Evolutionary conservation across 257 asterid species (phyloP), one percentile per base, ranked within the genome.

Genomic region (Voacanga thouarsii): DNA sequence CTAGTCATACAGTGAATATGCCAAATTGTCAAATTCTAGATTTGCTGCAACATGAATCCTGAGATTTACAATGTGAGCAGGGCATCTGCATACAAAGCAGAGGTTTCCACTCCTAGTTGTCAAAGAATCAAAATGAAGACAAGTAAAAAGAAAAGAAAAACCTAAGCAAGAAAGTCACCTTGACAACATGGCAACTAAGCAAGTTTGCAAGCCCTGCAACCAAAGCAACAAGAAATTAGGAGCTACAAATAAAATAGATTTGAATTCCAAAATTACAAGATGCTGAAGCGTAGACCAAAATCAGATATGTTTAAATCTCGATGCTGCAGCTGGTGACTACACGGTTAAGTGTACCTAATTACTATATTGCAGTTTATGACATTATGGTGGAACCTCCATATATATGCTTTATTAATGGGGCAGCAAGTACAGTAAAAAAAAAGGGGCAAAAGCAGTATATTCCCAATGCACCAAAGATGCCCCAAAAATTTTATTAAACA

Each of bases 141-240:
- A 2, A 63, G 43, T 7, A 63, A 26, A 63, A 63, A 33, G 19
- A 64, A 64, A 64, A 12, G 18, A 15, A 28, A 6, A 63, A 65
- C 49, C 71, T 66, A 66, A 18, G 50, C 39, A 39, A 39, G 72
- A 67, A 67, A 67, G 21, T 71, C 85, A 92, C 97, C 97, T 86
- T 67, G 96, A 90, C 68, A 94, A 80, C 69, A 91, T 73, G 69
- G 96, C 90, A 79, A 91, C 97, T 71, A 92, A 82, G 87, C 97
- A 94, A 73, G 97, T 90, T 76, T 89, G 97, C 86, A 94, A 78
- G 37, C 97, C 97, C 97, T 94, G 94, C 80, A 85, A 76, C 60
- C 28, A 49, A 71, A 44, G 47, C 61, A 33, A 59, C 45, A 21
- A 53, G 80, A 55, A 43, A 76, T 72, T 56, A 77, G 64, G 59